These are phyloP conservation scores for Jatropha curcas DNA, from an alignment of 345 rosid genomes.

Conservation along the genomic window DNA sequence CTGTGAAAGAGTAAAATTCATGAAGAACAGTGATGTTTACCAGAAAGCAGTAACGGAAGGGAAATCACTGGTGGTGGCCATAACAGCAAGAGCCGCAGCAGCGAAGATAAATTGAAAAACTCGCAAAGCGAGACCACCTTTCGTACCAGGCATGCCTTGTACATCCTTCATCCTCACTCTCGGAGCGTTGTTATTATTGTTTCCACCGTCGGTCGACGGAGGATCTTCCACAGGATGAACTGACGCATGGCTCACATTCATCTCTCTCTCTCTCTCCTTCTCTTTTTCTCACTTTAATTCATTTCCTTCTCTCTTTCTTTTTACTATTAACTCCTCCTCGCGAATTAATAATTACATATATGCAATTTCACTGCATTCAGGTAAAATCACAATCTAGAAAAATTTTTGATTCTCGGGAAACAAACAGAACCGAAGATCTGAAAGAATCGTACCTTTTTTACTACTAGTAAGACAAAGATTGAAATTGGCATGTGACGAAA, in stretches of 20 bases:
- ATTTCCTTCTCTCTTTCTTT: constrained; percentile 15
- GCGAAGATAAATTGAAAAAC: constrained; percentile 63
- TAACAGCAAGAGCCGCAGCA: constrained; percentile 53
- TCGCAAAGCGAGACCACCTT: constrained; percentile 62
- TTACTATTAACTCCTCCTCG: background rate
- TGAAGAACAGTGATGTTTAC: constrained; percentile 31
- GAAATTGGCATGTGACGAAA: background rate
- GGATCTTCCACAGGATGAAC: constrained; percentile 76
- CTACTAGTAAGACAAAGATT: background rate
- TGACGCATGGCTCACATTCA: constrained; percentile 88
- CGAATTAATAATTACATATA: background rate
- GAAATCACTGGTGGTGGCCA: constrained; percentile 72
- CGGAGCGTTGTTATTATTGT: constrained; percentile 35
- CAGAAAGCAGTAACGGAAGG: constrained; percentile 73
- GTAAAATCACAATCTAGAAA: background rate
- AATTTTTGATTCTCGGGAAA: constrained; percentile 13
- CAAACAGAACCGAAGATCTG: constrained; percentile 13
- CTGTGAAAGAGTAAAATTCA: background rate
- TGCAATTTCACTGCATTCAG: background rate
- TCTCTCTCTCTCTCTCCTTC: constrained; percentile 37
- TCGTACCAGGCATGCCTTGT: constrained; percentile 74
- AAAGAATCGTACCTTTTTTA: background rate
- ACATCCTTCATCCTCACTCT: constrained; percentile 68
- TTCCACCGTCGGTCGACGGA: constrained; percentile 46
- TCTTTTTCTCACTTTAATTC: constrained; percentile 33